Percentiles rank a stretch among this genome's conserved stretches.
Conservation (phyloP, 2,329 filamentous ascomycete species). For the Ophiostoma novo-ulmi region DNA sequence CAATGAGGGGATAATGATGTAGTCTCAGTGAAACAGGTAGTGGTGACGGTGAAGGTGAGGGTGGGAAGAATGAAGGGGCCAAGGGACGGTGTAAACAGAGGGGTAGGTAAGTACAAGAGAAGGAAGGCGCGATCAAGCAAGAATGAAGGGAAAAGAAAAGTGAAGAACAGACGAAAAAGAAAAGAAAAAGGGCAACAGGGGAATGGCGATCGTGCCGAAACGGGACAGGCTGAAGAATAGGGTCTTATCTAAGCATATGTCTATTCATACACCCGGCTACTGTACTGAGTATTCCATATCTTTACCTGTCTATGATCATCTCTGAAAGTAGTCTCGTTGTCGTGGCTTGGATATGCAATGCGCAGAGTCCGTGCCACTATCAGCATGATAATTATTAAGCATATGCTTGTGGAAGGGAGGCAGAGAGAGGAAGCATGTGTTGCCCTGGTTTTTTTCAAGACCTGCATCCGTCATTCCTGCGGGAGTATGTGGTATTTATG, state of each 20-base stretch:
- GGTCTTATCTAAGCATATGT: background rate
- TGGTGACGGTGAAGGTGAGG: background rate
- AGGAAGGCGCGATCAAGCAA: background rate
- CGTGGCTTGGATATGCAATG: background rate
- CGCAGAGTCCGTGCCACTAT: background rate
- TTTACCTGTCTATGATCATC: no score
- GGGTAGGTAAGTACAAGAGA: background rate
- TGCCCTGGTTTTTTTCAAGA: background rate
- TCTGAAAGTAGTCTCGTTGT: background rate
- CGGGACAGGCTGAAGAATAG: background rate
- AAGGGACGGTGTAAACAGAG: constrained; percentile 3
- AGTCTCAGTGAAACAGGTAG: background rate
- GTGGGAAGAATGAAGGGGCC: background rate
- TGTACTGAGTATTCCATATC: background rate
- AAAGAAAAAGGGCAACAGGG: no score
- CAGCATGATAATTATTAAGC: background rate
- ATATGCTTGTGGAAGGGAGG: background rate
- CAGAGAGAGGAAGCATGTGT: background rate
- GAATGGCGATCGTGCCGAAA: background rate
- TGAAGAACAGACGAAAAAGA: background rate
- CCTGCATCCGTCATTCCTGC: background rate
- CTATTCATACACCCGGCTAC: background rate
- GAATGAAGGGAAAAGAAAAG: background rate
- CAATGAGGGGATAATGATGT: background rate
- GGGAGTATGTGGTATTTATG: background rate